phyloP scores from a whole-genome alignment of 2,329 filamentous ascomycete genomes.

The Nemania sp. region DNA sequence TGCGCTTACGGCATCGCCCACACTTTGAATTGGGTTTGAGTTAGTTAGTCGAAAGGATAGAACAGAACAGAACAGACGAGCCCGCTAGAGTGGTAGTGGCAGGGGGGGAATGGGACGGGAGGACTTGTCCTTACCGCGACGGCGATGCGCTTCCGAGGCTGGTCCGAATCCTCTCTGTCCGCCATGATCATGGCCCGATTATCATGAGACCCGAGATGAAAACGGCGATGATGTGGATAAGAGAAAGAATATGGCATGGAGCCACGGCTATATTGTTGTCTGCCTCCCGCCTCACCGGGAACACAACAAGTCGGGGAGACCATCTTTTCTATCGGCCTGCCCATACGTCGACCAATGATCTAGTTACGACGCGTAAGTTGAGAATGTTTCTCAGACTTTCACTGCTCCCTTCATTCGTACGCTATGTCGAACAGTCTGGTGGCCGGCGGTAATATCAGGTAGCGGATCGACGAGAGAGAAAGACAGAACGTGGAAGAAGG shows the following conservation, averaged over 20 bases:
- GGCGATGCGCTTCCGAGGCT: conserved; percentile 60
- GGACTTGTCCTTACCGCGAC: conserved; percentile 55
- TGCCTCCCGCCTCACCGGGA: conserved; percentile 39
- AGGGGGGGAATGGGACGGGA: not conserved
- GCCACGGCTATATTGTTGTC: conserved; percentile 48
- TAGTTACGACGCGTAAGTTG: conserved; percentile 17
- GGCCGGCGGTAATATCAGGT: conserved; percentile 4
- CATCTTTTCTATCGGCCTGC: conserved; percentile 40
- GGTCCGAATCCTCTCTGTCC: conserved; percentile 49
- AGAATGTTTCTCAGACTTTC: conserved; percentile 29
- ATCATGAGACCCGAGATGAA: conserved; percentile 44
- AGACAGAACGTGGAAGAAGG: not conserved
- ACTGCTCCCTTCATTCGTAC: conserved; percentile 29
- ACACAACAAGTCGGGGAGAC: conserved; percentile 47
- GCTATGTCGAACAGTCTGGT: too few species aligned
- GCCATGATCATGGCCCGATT: conserved; percentile 44
- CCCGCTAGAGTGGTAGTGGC: conserved; percentile 4
- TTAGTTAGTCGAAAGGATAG: conserved; percentile 19
- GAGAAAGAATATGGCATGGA: conserved; percentile 44
- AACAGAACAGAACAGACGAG: not conserved
- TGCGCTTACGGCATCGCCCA: conserved; percentile 84
- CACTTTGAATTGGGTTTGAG: conserved; percentile 60
- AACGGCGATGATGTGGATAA: conserved; percentile 45
- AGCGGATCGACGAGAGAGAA: conserved; percentile 18
- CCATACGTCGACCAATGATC: conserved; percentile 26